Percentiles rank a stretch among this genome's conserved stretches.
Conservation (phyloP, 352 stramenopile species). For the Phytophthora colocasiae region DNA sequence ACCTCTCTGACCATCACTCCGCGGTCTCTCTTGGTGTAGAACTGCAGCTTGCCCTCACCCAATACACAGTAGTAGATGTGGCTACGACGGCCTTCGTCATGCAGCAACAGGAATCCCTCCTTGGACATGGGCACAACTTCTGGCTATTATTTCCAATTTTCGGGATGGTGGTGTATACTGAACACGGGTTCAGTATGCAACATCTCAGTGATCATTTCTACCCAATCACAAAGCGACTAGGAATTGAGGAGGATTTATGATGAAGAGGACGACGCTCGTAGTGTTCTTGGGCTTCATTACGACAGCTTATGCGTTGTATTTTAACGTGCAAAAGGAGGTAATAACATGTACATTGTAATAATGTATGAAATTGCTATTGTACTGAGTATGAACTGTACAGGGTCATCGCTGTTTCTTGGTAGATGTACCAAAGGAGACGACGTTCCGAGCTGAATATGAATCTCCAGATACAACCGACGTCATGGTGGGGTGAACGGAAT, state of each 20-base stretch:
- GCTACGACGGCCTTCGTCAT: constrained; percentile 70
- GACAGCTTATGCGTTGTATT: constrained; percentile 56
- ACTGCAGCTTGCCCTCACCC: constrained; percentile 76
- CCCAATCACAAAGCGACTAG: constrained; percentile 20
- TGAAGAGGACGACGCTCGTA: constrained; percentile 15
- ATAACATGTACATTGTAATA: background rate
- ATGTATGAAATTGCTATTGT: background rate
- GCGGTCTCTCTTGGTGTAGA: constrained; percentile 68
- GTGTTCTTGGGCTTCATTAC: constrained; percentile 35
- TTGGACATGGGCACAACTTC: constrained; percentile 64
- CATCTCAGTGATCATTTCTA: constrained; percentile 1
- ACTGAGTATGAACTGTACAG: constrained; percentile 23
- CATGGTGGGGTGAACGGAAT: constrained; percentile 45
- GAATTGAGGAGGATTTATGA: constrained; percentile 8
- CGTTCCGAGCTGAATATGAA: constrained; percentile 84
- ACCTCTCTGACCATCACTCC: constrained; percentile 75
- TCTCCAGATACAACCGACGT: constrained; percentile 85
- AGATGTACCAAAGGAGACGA: constrained; percentile 78
- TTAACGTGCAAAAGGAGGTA: constrained; percentile 68
- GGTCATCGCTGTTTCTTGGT: constrained; percentile 81
- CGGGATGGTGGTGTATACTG: background rate
- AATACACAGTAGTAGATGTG: constrained; percentile 86
- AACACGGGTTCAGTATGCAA: background rate
- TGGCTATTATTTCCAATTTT: background rate
- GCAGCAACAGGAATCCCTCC: constrained; percentile 81